phyloP scores from a whole-genome alignment of 345 rosid genomes.

The Pistacia atlantica region DNA sequence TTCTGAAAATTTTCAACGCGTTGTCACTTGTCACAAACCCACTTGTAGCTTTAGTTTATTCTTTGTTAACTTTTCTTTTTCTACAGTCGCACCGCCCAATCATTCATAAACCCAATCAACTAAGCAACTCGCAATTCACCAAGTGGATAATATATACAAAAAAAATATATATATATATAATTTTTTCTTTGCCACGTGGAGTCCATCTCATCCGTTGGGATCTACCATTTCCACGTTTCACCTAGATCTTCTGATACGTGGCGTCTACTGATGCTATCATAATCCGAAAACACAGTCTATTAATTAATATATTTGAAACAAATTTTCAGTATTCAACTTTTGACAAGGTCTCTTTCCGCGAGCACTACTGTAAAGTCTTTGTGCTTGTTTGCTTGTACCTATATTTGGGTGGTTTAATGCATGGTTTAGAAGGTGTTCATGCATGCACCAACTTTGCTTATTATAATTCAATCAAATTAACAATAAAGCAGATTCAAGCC shows the following conservation, averaged over 20 bases:
- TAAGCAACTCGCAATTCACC: conserved; percentile 6
- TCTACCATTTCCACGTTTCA: conserved; percentile 3
- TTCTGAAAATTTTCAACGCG: neutral
- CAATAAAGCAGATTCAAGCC: neutral
- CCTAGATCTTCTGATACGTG: conserved; percentile 9
- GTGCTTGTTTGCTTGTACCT: neutral
- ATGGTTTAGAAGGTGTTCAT: neutral
- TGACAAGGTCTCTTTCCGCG: conserved; percentile 6
- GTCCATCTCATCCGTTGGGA: neutral
- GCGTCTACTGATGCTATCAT: conserved; percentile 19
- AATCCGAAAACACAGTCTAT: neutral
- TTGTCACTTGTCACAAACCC: conserved; percentile 20
- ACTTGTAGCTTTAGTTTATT: conserved; percentile 11
- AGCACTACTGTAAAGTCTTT: neutral
- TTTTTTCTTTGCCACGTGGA: conserved; percentile 17
- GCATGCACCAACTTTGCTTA: neutral
- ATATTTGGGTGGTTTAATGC: neutral
- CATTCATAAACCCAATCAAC: conserved; percentile 10
- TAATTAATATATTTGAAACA: neutral
- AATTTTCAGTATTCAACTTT: neutral
- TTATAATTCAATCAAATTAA: neutral
- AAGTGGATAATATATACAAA: conserved; percentile 1
- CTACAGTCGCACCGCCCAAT: conserved; percentile 35
- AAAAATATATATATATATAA: neutral
- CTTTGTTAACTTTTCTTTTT: neutral